Evolutionary conservation across 2,329 filamentous ascomycete genomes (phyloP).

Genomic region (Colletotrichum sansevieriae): DNA sequence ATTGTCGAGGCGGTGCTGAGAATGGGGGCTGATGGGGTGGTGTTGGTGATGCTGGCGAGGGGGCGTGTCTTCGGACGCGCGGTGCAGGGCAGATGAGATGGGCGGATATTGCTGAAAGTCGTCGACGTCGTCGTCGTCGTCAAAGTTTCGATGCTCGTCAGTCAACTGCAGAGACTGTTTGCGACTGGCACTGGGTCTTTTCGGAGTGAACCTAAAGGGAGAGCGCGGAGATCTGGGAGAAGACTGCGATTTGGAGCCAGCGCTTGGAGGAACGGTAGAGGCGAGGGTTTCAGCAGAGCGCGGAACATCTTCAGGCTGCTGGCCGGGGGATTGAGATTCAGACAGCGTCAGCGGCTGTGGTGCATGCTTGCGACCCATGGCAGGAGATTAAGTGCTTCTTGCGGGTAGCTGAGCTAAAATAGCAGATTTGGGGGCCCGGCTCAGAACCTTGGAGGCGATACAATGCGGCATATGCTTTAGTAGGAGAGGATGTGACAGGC

Average conservation of each 20-base stretch:
- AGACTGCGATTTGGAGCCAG: slow-evolving; percentile 55
- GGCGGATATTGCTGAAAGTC: slow-evolving; percentile 45
- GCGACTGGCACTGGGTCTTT: slow-evolving; percentile 44
- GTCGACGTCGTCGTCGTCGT: slow-evolving; percentile 43
- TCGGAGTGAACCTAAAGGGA: slow-evolving; percentile 60
- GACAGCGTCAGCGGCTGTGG: slow-evolving; percentile 70
- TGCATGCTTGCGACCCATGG: slow-evolving; percentile 70
- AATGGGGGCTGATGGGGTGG: slow-evolving; percentile 46
- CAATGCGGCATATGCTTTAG: slow-evolving; percentile 11
- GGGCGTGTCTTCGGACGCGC: slow-evolving; percentile 43
- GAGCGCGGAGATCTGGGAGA: slow-evolving; percentile 60
- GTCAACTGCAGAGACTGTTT: slow-evolving; percentile 40
- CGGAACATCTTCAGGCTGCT: slow-evolving; percentile 47
- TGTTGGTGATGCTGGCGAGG: slow-evolving; percentile 45
- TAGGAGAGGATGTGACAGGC: neutral
- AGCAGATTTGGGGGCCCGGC: slow-evolving; percentile 42
- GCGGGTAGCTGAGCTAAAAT: slow-evolving; percentile 20
- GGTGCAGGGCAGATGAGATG: slow-evolving; percentile 46
- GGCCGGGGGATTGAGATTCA: slow-evolving; percentile 52
- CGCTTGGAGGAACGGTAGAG: slow-evolving; percentile 48
- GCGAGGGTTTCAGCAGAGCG: slow-evolving; percentile 49
- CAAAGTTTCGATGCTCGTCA: slow-evolving; percentile 42
- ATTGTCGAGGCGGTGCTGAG: slow-evolving; percentile 45
- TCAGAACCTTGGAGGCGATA: slow-evolving; percentile 27
- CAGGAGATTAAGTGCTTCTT: slow-evolving; percentile 38